phyloP scores from a whole-genome alignment of 2,329 filamentous ascomycete species.

The Pyrenochaeta sp. region DNA sequence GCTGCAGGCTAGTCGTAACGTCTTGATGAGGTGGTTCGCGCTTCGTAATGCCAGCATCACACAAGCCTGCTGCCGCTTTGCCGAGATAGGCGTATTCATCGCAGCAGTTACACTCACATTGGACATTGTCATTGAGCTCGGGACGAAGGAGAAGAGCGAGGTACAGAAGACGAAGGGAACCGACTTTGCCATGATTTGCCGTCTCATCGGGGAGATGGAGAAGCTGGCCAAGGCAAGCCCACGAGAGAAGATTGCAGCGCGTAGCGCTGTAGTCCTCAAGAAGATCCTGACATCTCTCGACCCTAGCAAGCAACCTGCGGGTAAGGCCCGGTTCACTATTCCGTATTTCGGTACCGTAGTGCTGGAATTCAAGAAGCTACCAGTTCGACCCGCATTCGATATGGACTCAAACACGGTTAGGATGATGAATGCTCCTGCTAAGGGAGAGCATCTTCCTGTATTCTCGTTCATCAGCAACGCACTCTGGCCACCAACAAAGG shows the following conservation, averaged over 20 bases:
- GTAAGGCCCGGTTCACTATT: slow-evolving; percentile 36
- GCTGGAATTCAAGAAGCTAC: slow-evolving; percentile 38
- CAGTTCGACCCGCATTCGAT: slow-evolving; percentile 39
- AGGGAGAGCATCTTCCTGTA: slow-evolving; percentile 36
- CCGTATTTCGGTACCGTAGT: slow-evolving; percentile 48
- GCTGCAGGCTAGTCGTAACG: slow-evolving; percentile 44
- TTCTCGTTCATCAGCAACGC: slow-evolving; percentile 47
- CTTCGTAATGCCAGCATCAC: slow-evolving; percentile 46
- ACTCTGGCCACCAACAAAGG: slow-evolving; percentile 38
- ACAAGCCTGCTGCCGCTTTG: slow-evolving; percentile 45
- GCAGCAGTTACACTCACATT: slow-evolving; percentile 45
- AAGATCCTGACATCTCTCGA: slow-evolving; percentile 45
- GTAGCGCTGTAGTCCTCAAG: slow-evolving; percentile 44
- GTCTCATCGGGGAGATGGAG: slow-evolving; percentile 47
- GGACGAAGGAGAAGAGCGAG: slow-evolving; percentile 41
- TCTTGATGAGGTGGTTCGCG: slow-evolving; percentile 49
- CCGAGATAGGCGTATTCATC: slow-evolving; percentile 46
- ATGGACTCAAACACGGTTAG: slow-evolving; percentile 39
- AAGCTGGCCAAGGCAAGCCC: slow-evolving; percentile 40
- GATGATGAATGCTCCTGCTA: slow-evolving; percentile 33
- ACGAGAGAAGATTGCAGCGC: slow-evolving; percentile 45
- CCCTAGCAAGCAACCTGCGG: slow-evolving; percentile 29
- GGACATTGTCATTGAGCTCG: slow-evolving; percentile 48
- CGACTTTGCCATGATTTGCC: slow-evolving; percentile 48
- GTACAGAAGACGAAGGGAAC: slow-evolving; percentile 44